Evolutionary conservation across 306 rosid genomes (phyloP).

Genomic region (Carpinus viminea): DNA sequence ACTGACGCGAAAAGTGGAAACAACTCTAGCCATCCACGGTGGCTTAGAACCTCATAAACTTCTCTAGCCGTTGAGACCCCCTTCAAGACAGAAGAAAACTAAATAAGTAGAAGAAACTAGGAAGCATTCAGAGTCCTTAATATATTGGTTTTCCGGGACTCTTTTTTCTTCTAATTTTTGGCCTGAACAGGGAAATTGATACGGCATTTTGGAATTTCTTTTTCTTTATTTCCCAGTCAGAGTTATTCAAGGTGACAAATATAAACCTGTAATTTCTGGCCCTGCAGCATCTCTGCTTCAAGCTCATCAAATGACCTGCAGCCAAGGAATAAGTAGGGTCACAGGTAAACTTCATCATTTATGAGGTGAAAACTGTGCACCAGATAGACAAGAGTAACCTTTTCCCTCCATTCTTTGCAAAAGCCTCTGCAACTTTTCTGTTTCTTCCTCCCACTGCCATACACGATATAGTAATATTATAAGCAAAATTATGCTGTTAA

Average conservation of each 20-base stretch:
- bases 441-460: conserved; percentile 96
- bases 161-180: not conserved
- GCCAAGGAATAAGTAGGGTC: conserved; percentile 17
- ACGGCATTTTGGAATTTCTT: not conserved
- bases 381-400: conserved; percentile 45
- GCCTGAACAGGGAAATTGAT: not conserved
- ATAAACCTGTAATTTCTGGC: conserved; percentile 90
- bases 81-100: conserved; percentile 41
- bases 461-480: conserved; percentile 21
- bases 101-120: conserved; percentile 14
- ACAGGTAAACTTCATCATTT: not conserved
- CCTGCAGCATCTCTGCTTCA: conserved; percentile 81
- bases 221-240: not conserved
- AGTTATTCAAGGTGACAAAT: not conserved
- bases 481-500: conserved; percentile 9
- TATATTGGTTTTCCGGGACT: not conserved
- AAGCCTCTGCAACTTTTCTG: conserved; percentile 92
- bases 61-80: conserved; percentile 91
- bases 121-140: conserved; percentile 12
- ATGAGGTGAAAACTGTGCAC: conserved; percentile 1
- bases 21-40: conserved; percentile 79
- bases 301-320: conserved; percentile 83
- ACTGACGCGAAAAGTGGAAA: conserved; percentile 87
- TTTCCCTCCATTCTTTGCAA: conserved; percentile 70
- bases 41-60: conserved; percentile 72